Evolutionary conservation across 179 eudicot genomes (phyloP).

Genomic region (Monotropa hypopitys): DNA sequence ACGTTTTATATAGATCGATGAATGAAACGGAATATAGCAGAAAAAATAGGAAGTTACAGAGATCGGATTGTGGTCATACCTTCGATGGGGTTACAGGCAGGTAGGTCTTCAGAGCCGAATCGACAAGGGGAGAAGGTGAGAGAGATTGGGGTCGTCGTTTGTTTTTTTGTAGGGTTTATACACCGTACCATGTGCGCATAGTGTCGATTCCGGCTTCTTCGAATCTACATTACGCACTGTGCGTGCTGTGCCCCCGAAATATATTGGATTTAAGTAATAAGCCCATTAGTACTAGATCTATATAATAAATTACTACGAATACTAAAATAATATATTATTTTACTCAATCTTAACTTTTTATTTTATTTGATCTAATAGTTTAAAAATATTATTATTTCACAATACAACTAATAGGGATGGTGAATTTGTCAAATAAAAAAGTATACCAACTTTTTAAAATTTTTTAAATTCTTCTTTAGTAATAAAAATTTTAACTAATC

Average conservation of each 20-base stretch:
- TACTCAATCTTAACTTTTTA: too few relatives aligned
- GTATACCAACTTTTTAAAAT: too few relatives aligned
- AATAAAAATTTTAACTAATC: too few relatives aligned
- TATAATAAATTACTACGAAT: too few relatives aligned
- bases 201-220: neutral
- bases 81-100: neutral
- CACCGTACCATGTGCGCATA: neutral
- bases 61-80: neutral
- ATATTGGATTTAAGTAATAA: too few relatives aligned
- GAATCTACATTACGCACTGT: neutral
- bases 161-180: neutral
- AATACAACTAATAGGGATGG: too few relatives aligned
- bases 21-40: neutral
- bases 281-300: too few relatives aligned
- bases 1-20: neutral
- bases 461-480: too few relatives aligned
- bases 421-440: too few relatives aligned
- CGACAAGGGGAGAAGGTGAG: neutral
- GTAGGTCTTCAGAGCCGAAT: neutral
- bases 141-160: neutral
- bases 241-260: neutral
- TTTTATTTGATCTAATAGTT: too few relatives aligned
- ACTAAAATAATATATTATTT: too few relatives aligned
- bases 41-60: neutral
- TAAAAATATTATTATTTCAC: too few relatives aligned